Evolutionary conservation across 2,329 filamentous ascomycete species (phyloP), one percentile per base, ranked within the genome.

Genomic region (Alternaria conjuncta): DNA sequence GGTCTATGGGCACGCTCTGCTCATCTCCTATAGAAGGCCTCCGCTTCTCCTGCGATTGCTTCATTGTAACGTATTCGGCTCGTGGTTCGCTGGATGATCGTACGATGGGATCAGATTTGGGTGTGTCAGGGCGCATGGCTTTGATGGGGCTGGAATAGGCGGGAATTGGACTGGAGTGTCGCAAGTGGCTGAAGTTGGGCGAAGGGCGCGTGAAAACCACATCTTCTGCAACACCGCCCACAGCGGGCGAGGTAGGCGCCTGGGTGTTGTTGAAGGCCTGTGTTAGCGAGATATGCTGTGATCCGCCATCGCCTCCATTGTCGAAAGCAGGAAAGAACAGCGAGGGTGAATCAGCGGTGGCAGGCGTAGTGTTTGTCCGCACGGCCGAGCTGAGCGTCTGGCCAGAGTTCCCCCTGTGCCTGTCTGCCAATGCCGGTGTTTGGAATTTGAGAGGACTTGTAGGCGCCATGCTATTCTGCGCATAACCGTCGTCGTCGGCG

Each of bases 251-350:
- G 0, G 83, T 84, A 18, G 75, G 76, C 21, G 79, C 81, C 64
- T 84, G 83, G 1, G 82, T 84, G 25, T 80, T 79, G 54, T 81
- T 76, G 68, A 84, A 85, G 12, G 81, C 73, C 61, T 85, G 83
- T 8, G 82, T 84, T 25, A 82, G 75, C 36, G 80, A 82, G 73
- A 85, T 76, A 21, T 67, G 66, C 45, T 71, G 45, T 71, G 69
- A 49, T n/a, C 50, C 56, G n/a, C 64, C 75, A 45, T 70, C 62
- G 11, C 46, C 70, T 4, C 62, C 70, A 46, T 62, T 67, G 18
- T 76, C 75, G 7, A 75, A 71, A 32, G 73, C 68, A 12, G 72
- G 77, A 67, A 82, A 82, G 47, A 67, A 65, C 21, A 53, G 60
- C 32, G 82, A 74, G 18, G 81, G 76, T 55, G 75, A 70, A 5